Evolutionary conservation across 495 filamentous ascomycete genomes (phyloP).

Genomic region (Penicillium verhagenii): DNA sequence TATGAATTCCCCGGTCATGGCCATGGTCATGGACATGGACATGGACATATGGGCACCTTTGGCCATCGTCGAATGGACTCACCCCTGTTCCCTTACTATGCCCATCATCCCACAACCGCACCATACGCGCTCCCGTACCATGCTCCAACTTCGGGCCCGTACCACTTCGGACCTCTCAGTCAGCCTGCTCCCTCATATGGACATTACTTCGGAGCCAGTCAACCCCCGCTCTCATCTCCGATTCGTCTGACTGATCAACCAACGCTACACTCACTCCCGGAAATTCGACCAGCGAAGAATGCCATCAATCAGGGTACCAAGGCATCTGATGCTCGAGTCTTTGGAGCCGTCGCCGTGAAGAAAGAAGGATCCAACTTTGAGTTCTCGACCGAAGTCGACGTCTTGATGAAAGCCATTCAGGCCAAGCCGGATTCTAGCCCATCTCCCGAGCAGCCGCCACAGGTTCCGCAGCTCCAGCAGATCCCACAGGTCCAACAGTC

Average conservation of each 20-base stretch:
- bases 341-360: slow-evolving; percentile 7
- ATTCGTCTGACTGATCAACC: slow-evolving; percentile 35
- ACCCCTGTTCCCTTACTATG: slow-evolving; percentile 39
- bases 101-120: slow-evolving; percentile 29
- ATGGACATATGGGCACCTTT: slow-evolving; percentile 34
- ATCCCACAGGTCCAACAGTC: slow-evolving; percentile 21
- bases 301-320: slow-evolving; percentile 33
- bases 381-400: slow-evolving; percentile 82
- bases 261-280: slow-evolving; percentile 32
- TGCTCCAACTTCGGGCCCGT: slow-evolving; percentile 32
- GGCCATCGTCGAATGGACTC: slow-evolving; percentile 41
- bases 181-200: slow-evolving; percentile 38
- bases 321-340: not conserved
- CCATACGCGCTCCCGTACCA: slow-evolving; percentile 41
- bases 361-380: slow-evolving; percentile 42
- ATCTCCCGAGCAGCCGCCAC: not conserved
- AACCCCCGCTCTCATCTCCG: slow-evolving; percentile 28
- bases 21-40: too few species aligned
- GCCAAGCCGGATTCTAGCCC: slow-evolving; percentile 48
- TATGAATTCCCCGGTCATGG: slow-evolving; percentile 43
- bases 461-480: not conserved
- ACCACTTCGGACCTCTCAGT: slow-evolving; percentile 24
- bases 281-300: slow-evolving; percentile 44
- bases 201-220: slow-evolving; percentile 33
- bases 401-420: slow-evolving; percentile 91